Evolutionary conservation across 371 early-diverging fungal genomes (phyloP).

Genomic region (Circinella minor): DNA sequence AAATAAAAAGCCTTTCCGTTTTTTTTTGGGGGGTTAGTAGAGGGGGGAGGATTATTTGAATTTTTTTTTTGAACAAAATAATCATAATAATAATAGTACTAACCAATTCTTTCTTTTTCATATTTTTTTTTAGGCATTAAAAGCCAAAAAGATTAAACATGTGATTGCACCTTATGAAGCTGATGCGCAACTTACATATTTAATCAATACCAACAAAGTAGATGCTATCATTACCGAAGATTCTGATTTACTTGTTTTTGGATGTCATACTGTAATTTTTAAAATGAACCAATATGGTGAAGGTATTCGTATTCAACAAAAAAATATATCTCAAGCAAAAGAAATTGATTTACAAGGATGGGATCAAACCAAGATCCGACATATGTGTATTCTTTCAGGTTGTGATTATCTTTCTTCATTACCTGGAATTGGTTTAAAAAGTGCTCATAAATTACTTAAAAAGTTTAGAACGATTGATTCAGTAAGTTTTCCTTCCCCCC

Average conservation of each 20-base stretch:
- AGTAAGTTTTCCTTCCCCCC: slow-evolving; percentile 29
- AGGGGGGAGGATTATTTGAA: too few relatives aligned
- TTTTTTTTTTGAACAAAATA: too few relatives aligned
- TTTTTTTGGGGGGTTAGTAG: too few relatives aligned
- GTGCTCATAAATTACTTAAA: slow-evolving; percentile 71
- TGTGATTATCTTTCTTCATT: slow-evolving; percentile 95
- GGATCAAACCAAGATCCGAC: slow-evolving; percentile 70
- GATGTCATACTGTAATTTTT: slow-evolving; percentile 78
- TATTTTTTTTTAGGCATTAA: slow-evolving; percentile 57
- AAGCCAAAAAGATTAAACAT: slow-evolving; percentile 67
- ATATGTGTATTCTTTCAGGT: slow-evolving; percentile 95
- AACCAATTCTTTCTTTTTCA: too few relatives aligned
- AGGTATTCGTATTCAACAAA: slow-evolving; percentile 61
- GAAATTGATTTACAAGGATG: slow-evolving; percentile 60
- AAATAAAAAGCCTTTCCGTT: neutral
- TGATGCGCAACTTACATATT: slow-evolving; percentile 95
- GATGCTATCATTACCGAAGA: slow-evolving; percentile 95
- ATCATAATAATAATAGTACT: too few relatives aligned
- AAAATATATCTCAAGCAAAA: slow-evolving; percentile 12
- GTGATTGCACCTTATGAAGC: slow-evolving; percentile 99
- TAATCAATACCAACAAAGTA: slow-evolving; percentile 75
- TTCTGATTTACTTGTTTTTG: slow-evolving; percentile 96
- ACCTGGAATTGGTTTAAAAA: slow-evolving; percentile 89
- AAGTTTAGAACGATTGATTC: slow-evolving; percentile 47
- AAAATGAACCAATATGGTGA: slow-evolving; percentile 82